Evolutionary conservation across 768 basidiomycete genomes (phyloP), one percentile per base, ranked within the genome.

Genomic region (Podaxis rugospora): DNA sequence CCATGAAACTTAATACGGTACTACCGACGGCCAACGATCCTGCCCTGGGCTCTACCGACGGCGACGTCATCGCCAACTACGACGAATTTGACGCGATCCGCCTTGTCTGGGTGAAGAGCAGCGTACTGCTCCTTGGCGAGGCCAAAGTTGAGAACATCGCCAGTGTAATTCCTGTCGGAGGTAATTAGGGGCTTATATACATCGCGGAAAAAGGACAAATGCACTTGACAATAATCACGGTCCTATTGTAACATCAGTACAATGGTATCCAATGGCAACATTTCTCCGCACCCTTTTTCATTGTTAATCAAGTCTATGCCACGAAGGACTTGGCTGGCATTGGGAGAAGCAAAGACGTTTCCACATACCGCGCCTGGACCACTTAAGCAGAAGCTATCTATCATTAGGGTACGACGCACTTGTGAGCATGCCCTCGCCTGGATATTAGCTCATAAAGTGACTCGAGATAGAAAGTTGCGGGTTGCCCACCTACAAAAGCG

Each of bases 11-110:
- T n/a, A 28, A 18, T 0, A 57, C 49, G n/a, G 14, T 49, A 72
- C 10, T 63, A 84, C 90, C 92, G 80, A 71, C 93, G 80, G 21
- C 94, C 94, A 28, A 96, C 93, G 53, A 95, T 87, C 62, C 80
- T 85, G 27, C 92, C 92, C 65, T 94, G 90, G 1, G 84, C 83
- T 63, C 77, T 83, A 11, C 90, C 91, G 27, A 96, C 93, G 2
- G 92, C 88, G 37, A 95, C 93, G 68, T 96, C 94, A 69, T 96
- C 94, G 5, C 88, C 93, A 4, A 96, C 92, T 46, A 94, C 82
- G 32, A 95, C 78, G 57, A 95, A 90, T 66, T 82, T 86, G 69
- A 92, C 82, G 27, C 75, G 75, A 55, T 88, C 81, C 0, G 88
- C 81, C 66, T 86, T 85, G 23, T 85, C 80, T 0, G 91, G 87